Evolutionary conservation across 768 basidiomycete species (phyloP), one percentile per base, ranked within the genome.

Genomic region (Xerocomellus chrysenteron): DNA sequence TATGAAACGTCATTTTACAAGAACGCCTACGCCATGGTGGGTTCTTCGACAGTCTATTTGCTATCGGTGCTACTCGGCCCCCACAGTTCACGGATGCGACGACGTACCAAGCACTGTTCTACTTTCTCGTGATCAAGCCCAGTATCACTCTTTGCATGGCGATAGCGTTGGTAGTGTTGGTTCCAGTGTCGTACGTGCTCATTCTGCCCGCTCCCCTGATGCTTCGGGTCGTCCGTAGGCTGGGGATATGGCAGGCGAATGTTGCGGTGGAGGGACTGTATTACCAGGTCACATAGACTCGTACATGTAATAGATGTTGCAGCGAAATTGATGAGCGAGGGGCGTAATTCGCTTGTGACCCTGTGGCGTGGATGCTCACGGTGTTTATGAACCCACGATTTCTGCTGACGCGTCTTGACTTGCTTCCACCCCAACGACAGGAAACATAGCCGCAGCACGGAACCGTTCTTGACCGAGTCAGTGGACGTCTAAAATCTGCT

Each of bases 111-210:
- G 86, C 91, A 0, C 78, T 93, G 4, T 92, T 93, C 77, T 92
- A 93, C 69, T 93, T 93, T 74, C 80, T 93, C 57, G 88, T 92
- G 48, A 85, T 93, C 76, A 93, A 93, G 68, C 89, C 91, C 3
- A 79, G 83, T 32, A 88, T 92, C 69, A 90, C 90, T 1, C 71
- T 93, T 28, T 74, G 87, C 17, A 74, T 92, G 36, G 80, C 82
- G 6, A 68, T 90, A 14, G 61, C 74, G 21, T 67, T 90, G 48
- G 39, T 89, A 16, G 71, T 81, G 14, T 57, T 89, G 54, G 81
- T 85, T 24, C 73, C 90, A 0, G 78, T 87, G 2, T 73, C 81
- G 17, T 72, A 89, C 12, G 69, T 80, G 30, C 75, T 90, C 3
- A 68, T 92, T 7, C 54, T 88, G 17, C 87, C 90, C 11, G 86